Evolutionary conservation across 2,329 filamentous ascomycete genomes (phyloP), one percentile per base, ranked within the genome.

Genomic region (Coleophoma cylindrospora): DNA sequence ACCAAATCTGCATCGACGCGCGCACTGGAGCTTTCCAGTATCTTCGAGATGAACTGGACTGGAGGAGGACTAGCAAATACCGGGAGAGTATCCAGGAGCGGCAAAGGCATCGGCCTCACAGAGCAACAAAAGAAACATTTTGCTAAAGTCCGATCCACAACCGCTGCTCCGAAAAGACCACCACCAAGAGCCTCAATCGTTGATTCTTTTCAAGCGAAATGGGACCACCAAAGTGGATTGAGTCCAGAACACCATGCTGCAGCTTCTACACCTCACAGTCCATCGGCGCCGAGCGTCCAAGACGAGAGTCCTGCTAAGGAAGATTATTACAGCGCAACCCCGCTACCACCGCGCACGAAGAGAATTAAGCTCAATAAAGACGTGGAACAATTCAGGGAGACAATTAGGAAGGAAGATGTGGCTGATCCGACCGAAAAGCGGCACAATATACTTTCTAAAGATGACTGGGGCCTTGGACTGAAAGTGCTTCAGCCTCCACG

Each of bases 401-500:
- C 36, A 9, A 38, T 14, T 12, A 9, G 12, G 14, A 7, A 14
- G 12, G 36, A 38, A 38, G 36, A 38, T 38, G 14, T n/a, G 14
- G 14, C 7, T 38, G 14, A 38, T 27, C 36, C 36, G 36, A 38
- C 36, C 13, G 15, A 38, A 13, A 38, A 17, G 15, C 3, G 36
- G 12, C 15, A 17, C 36, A 8, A 10, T 27, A 38, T 17, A 9
- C 36, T 38, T 60, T 17, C 53, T 50, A 64, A 58, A 45, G 61
- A 53, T 21, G 64, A 66, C 45, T 66, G 64, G 64, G 54, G 27
- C 27, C 27, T 27, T 38, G 15, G 36, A 12, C 11, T 38, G 7
- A 12, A 14, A 9, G 36, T 14, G 13, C 6, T 17, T 17, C 14
- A 38, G 11, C 14, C 36, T 38, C 36, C 36, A 38, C 36, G 15